phyloP scores from a whole-genome alignment of 2,329 filamentous ascomycete genomes.

The Aureobasidium leucospermi region DNA sequence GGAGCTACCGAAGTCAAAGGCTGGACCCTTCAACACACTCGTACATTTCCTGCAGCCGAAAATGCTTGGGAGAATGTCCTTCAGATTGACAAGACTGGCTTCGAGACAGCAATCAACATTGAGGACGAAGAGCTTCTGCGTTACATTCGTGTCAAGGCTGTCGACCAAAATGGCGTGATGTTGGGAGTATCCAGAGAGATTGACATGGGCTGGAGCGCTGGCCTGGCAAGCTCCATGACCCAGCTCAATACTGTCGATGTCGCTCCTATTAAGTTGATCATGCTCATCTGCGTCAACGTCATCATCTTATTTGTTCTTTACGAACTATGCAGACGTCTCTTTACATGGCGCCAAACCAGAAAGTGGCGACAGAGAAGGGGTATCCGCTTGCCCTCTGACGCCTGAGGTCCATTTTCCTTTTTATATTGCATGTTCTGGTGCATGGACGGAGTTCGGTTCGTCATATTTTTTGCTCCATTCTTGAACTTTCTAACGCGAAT shows the following conservation, averaged over 20 bases:
- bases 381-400: constrained; percentile 7
- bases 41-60: not conserved
- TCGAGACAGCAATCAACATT: constrained; percentile 19
- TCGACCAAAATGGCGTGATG: constrained; percentile 9
- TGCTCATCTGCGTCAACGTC: constrained; percentile 18
- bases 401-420: constrained; percentile 5
- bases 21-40: constrained; percentile 19
- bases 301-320: constrained; percentile 21
- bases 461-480: not conserved
- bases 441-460: not conserved
- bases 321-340: constrained; percentile 21
- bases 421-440: not conserved
- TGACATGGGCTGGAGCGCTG: constrained; percentile 13
- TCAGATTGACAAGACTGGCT: constrained; percentile 16
- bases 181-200: constrained; percentile 11
- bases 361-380: constrained; percentile 5
- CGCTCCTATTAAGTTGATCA: constrained; percentile 18
- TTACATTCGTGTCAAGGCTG: constrained; percentile 13
- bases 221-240: not conserved
- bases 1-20: constrained; percentile 22
- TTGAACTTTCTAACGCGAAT: not conserved
- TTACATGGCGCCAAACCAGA: constrained; percentile 17
- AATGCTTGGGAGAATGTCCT: constrained; percentile 19
- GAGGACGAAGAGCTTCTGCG: constrained; percentile 2
- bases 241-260: not conserved